phyloP scores from a whole-genome alignment of 179 eudicot species.

The Amaranthus tricolor region DNA sequence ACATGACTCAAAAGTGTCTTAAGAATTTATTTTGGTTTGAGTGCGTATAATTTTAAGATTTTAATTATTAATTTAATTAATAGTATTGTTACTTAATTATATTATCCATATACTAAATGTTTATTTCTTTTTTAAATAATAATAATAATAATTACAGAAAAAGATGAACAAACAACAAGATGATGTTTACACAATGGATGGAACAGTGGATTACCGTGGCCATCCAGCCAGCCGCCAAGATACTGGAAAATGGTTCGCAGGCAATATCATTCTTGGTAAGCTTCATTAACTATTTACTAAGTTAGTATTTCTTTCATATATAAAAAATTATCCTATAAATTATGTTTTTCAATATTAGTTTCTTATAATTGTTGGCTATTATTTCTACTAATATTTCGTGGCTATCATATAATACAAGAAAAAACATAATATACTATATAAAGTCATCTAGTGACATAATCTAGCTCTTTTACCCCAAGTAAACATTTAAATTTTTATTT shows the following conservation, averaged over 20 bases:
- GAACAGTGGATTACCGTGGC: constrained; percentile 44
- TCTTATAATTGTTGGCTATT: no score
- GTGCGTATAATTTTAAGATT: background rate
- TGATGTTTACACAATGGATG: constrained; percentile 50
- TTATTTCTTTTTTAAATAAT: background rate
- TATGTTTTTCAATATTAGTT: background rate
- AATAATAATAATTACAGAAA: constrained; percentile 10
- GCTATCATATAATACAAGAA: no score
- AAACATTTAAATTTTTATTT: no score
- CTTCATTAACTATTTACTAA: background rate
- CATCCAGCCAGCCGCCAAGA: constrained; percentile 46
- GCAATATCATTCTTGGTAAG: constrained; percentile 46
- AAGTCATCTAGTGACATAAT: no score
- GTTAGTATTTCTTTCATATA: no score
- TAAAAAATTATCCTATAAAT: no score
- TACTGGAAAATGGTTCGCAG: constrained; percentile 51
- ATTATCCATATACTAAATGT: background rate
- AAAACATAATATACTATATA: no score
- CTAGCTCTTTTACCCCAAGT: no score
- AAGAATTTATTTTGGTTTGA: background rate
- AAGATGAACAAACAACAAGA: constrained; percentile 31
- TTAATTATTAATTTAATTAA: background rate
- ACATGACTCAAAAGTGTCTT: background rate
- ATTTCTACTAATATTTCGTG: no score
- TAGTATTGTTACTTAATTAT: background rate